A percentile compares a stretch with the other conserved stretches of the same genome.
These are phyloP conservation scores for Cladophialophora carrionii DNA, from an alignment of 2,329 filamentous ascomycete species.

Conservation along the genomic window DNA sequence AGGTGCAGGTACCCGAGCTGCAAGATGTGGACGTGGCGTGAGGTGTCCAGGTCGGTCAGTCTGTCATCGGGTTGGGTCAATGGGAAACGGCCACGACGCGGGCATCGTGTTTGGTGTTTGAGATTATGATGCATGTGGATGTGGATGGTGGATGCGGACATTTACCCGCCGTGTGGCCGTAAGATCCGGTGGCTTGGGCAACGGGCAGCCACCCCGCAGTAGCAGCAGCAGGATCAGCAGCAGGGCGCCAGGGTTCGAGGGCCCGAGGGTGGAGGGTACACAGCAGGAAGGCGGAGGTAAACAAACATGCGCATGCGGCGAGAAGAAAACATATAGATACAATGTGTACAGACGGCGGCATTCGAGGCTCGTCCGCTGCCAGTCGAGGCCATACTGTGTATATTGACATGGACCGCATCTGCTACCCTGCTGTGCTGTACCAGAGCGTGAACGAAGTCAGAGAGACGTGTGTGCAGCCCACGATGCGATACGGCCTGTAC, in stretches of 20 bases:
- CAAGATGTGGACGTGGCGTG: slow-evolving; percentile 17
- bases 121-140: slow-evolving; percentile 13
- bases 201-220: slow-evolving; percentile 6
- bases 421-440: not conserved
- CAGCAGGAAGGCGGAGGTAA: not conserved
- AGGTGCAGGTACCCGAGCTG: slow-evolving; percentile 3
- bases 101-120: slow-evolving; percentile 14
- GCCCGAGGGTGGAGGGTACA: not conserved
- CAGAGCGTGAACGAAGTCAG: not conserved
- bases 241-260: not conserved
- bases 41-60: slow-evolving; percentile 6
- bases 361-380: not conserved
- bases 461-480: not conserved
- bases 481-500: not conserved
- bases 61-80: slow-evolving; percentile 13
- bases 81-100: slow-evolving; percentile 24
- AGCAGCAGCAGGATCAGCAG: not conserved
- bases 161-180: slow-evolving; percentile 2
- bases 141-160: slow-evolving; percentile 13
- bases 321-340: not conserved
- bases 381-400: not conserved
- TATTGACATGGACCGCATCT: not conserved
- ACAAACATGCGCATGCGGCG: not conserved
- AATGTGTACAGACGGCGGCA: not conserved
- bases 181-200: slow-evolving; percentile 15